These are phyloP conservation scores for Saccharomyces hybrid DNA, from an alignment of 1,139 yeast genomes.

Conservation along the genomic window DNA sequence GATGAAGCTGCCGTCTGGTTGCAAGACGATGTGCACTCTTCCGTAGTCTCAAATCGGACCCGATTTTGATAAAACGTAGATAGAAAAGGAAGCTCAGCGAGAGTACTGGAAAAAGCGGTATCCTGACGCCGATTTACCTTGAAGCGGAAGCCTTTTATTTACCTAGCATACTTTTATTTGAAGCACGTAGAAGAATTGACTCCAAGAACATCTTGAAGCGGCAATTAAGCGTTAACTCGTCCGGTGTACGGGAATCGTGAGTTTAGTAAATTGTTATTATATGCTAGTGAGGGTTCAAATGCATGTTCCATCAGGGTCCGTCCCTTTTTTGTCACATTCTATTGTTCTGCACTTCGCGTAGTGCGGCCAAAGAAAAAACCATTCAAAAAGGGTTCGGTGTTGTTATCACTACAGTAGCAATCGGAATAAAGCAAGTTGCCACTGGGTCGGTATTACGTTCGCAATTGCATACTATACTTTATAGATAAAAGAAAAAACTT, in stretches of 20 bases:
- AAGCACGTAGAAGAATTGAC: not conserved
- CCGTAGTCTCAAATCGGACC: not conserved
- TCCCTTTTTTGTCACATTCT: not conserved
- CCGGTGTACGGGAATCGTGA: no score
- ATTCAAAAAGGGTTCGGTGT: not conserved
- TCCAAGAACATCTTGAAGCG: not conserved
- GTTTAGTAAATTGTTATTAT: no score
- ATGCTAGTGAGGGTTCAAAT: no score
- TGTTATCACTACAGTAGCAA: not conserved
- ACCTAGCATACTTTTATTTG: not conserved
- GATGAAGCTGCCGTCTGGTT: constrained; percentile 24
- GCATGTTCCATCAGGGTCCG: not conserved
- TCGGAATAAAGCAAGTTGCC: no score
- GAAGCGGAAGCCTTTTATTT: not conserved
- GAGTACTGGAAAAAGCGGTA: not conserved
- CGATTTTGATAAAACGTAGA: not conserved
- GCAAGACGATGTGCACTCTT: constrained; percentile 18
- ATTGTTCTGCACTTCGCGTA: not conserved
- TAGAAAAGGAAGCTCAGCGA: not conserved
- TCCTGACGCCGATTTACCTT: not conserved
- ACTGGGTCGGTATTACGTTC: no score
- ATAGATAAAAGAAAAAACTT: no score
- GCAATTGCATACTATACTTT: no score
- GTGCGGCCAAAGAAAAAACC: not conserved
- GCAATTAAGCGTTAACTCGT: not conserved